Evolutionary conservation across 129 eudicot genomes (phyloP), one percentile per base, ranked within the genome.

Genomic region (Mikania micrantha): DNA sequence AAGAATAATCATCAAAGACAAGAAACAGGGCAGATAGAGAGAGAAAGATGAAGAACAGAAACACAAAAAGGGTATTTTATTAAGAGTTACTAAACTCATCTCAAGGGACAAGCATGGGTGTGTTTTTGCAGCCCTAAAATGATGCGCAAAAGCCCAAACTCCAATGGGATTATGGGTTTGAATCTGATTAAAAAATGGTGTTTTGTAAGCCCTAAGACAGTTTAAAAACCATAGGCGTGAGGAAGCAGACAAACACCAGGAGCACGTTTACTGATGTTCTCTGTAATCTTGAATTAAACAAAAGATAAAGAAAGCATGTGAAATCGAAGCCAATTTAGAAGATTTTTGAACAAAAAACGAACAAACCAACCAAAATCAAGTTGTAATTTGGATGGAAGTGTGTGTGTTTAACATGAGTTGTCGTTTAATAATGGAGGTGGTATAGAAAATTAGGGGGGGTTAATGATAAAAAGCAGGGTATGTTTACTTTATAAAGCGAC

Each of bases 31-130:
- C 9, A 61, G 66, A 42, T 32, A 34, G 29, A 39, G 41, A 57
- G 7, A 56, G 7, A 69, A 10, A 36, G 71, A 36, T 38, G 50
- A 36, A 9, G 6, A 52, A 64, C 19, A 74, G 57, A 52, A 53
- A 71, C 64, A 52, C 60, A 16, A 70, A 62, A 78, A 72, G 67
- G 74, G 74, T 42, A 44, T 21, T 27, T 45, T 64, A 9, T 5
- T 16, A n/a, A n/a, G n/a, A n/a, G 9, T 61, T 68, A 36, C 56
- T 63, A 31, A 19, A 16, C 5, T 38, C 61, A 48, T 75, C 24
- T 63, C 31, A 57, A 61, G 74, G 78, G 85, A 76, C 96, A 88
- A 75, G 91, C 89, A 81, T 83, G 92, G 88, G 57, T 80, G 77
- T 73, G 47, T 69, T 71, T 69, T 71, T 75, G 78, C 78, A 78